Conservation (phyloP, 192 early-diverging fungal species). For the Chytriomyces confervae region DNA sequence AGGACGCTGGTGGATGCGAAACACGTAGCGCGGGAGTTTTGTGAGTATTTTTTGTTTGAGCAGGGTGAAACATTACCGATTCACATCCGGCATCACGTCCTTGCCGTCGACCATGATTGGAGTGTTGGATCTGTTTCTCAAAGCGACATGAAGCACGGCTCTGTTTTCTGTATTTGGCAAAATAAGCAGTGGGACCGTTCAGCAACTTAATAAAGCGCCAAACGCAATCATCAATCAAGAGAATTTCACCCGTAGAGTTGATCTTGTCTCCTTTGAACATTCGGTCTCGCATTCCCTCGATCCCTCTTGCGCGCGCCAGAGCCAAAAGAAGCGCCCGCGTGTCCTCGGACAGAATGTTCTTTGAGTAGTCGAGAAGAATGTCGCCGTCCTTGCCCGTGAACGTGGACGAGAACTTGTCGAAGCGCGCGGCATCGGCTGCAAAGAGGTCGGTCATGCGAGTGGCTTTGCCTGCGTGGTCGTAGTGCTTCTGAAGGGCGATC, state of each 20-base stretch:
- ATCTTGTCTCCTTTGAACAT: slow-evolving; percentile 97
- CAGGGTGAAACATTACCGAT: slow-evolving; percentile 41
- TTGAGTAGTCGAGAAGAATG: slow-evolving; percentile 94
- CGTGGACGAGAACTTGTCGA: slow-evolving; percentile 74
- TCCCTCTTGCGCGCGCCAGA: slow-evolving; percentile 81
- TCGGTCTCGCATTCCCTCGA: slow-evolving; percentile 85
- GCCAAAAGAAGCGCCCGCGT: slow-evolving; percentile 80
- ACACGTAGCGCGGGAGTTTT: background rate
- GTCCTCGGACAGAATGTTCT: slow-evolving; percentile 88
- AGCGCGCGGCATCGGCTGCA: slow-evolving; percentile 74
- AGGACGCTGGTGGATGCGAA: slow-evolving; percentile 62
- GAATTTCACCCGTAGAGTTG: slow-evolving; percentile 80
- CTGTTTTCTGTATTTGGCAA: slow-evolving; percentile 70
- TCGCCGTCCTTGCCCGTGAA: slow-evolving; percentile 61
- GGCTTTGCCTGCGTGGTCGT: slow-evolving; percentile 75
- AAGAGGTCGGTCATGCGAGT: slow-evolving; percentile 85
- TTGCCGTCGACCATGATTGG: slow-evolving; percentile 87
- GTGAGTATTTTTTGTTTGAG: background rate
- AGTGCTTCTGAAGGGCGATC: slow-evolving; percentile 89
- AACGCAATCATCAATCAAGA: background rate
- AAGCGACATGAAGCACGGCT: slow-evolving; percentile 93
- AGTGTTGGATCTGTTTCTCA: slow-evolving; percentile 82
- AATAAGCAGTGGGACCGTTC: no score
- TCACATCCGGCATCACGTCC: slow-evolving; percentile 95
- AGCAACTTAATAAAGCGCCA: no score